Evolutionary conservation across 2,329 filamentous ascomycete species (phyloP), one percentile per base, ranked within the genome.

Genomic region (Apiospora malaysiana): DNA sequence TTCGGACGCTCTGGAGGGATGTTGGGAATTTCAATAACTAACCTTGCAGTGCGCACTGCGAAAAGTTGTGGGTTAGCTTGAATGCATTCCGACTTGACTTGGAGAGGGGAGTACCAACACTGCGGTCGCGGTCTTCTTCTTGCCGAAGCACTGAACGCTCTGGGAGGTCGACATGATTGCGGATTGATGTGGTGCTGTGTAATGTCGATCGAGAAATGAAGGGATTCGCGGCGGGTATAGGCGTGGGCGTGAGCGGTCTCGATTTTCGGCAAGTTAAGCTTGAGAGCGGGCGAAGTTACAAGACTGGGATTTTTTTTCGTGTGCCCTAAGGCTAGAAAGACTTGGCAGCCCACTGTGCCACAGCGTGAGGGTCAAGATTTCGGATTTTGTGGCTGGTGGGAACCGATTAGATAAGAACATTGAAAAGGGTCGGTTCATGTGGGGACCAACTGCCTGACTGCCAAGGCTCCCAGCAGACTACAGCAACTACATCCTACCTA

Each of bases 131-230:
- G 91, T 94, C 90, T 93, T 94, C 91, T 95, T 95, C 92, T 98
- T 98, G 92, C 95, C 95, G 93, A 98, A 98, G 93, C 94, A 97
- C 91, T 97, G 94, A 82, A 94, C 93, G 86, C 90, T 93, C 87
- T 93, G 92, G 80, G 89, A 87, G 81, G 91, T 87, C 85, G 93
- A 92, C 91, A 94, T 94, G 85, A 83, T 93, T 88, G 84, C 82
- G 82, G 70, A 65, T 72, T 71, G 74, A 73, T 75, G 71, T 72
- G 65, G 66, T 71, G 49, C 56, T 66, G 70, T 43, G 70, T 74
- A 71, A 56, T 71, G 72, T 63, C 68, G 68, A 68, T 72, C 68
- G 71, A 71, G 71, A 69, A 70, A 68, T 76, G 74, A 76, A 73
- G 74, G 71, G 73, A 76, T 77, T 77, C 75, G 74, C 75, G 74